These are phyloP conservation scores for Tulasnella sp. DNA, from an alignment of 768 basidiomycete genomes.

Conservation along the genomic window DNA sequence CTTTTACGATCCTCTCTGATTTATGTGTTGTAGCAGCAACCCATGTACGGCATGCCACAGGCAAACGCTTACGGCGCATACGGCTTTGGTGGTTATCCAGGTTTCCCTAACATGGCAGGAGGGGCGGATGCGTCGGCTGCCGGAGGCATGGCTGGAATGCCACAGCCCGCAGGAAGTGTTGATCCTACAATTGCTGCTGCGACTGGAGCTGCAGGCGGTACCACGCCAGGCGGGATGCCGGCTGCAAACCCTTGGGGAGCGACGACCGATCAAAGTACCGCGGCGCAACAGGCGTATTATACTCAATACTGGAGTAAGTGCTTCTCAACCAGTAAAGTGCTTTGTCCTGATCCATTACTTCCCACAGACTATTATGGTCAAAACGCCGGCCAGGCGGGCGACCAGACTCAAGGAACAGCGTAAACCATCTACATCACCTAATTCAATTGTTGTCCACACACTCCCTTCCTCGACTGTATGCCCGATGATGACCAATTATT, in stretches of 20 bases:
- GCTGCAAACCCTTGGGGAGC: conserved; percentile 22
- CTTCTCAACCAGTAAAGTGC: background rate
- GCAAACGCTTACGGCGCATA: conserved; percentile 66
- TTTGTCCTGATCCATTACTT: background rate
- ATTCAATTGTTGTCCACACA: background rate
- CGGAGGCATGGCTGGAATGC: conserved; percentile 39
- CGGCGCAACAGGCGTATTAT: conserved; percentile 23
- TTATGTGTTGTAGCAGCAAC: conserved; percentile 37
- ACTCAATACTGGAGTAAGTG: conserved; percentile 26
- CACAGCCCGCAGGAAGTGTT: conserved; percentile 44
- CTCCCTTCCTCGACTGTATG: background rate
- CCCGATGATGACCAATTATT: background rate
- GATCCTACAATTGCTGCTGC: conserved; percentile 53
- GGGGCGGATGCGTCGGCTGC: conserved; percentile 41
- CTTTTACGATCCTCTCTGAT: conserved; percentile 13
- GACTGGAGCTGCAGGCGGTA: conserved; percentile 41
- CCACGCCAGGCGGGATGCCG: conserved; percentile 32
- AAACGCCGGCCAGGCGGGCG: conserved; percentile 45
- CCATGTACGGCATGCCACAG: conserved; percentile 87
- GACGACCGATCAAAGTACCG: background rate
- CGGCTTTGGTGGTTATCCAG: conserved; percentile 61
- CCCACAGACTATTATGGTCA: conserved; percentile 73
- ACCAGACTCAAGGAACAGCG: conserved; percentile 25
- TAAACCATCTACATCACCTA: background rate
- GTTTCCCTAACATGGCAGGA: conserved; percentile 31